A percentile compares a stretch with the other conserved stretches of the same genome.
Conservation (phyloP, 2,329 filamentous ascomycete species). For the Hortaea sp. region DNA sequence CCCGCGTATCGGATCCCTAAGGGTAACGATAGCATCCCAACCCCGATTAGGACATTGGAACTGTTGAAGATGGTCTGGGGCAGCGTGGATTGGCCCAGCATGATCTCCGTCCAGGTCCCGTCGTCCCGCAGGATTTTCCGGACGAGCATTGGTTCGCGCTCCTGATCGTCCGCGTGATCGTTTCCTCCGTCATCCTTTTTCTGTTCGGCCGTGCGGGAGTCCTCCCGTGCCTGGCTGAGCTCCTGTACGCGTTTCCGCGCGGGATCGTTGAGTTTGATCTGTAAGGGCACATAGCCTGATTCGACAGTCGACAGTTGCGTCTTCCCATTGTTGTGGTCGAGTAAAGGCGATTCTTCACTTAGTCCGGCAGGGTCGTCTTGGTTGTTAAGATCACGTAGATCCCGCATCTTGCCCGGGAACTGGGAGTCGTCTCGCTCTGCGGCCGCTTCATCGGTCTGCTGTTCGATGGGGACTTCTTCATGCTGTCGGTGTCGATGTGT, state of each 20-base stretch:
- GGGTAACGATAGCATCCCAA: slow-evolving; percentile 80
- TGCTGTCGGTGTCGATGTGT: slow-evolving; percentile 12
- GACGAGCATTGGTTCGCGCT: slow-evolving; percentile 64
- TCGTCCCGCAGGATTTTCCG: slow-evolving; percentile 79
- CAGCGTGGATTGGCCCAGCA: slow-evolving; percentile 88
- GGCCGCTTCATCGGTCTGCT: slow-evolving; percentile 27
- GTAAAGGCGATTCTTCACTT: no score
- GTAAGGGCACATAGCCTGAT: no score
- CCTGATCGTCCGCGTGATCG: slow-evolving; percentile 37
- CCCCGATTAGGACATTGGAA: slow-evolving; percentile 83
- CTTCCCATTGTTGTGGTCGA: no score
- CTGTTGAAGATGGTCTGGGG: slow-evolving; percentile 96
- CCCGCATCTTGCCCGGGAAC: slow-evolving; percentile 32
- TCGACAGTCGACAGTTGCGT: no score
- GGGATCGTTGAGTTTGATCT: slow-evolving; percentile 26
- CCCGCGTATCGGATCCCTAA: slow-evolving; percentile 79
- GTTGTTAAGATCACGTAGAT: no score
- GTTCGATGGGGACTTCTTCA: slow-evolving; percentile 27
- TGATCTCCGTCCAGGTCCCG: slow-evolving; percentile 70
- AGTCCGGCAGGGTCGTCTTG: no score
- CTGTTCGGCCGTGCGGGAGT: slow-evolving; percentile 45
- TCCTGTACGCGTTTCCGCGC: slow-evolving; percentile 59
- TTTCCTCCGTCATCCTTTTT: slow-evolving; percentile 31
- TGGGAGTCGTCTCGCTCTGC: slow-evolving; percentile 31
- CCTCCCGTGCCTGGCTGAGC: slow-evolving; percentile 59